Conservation (phyloP, 768 basidiomycete species). For the Suillus occidentalis region DNA sequence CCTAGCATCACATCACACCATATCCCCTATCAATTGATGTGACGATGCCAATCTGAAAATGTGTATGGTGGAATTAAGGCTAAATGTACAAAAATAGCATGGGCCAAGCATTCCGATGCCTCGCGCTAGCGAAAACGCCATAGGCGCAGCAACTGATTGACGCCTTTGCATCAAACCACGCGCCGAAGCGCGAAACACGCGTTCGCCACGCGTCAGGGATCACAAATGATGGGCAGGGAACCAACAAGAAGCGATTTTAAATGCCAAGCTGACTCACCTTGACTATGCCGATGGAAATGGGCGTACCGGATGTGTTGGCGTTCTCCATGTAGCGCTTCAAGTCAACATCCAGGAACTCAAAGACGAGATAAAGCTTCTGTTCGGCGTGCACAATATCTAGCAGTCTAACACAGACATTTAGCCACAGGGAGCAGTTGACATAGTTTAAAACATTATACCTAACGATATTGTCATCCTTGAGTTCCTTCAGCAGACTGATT, state of each 20-base stretch:
- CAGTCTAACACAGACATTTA: slow-evolving; percentile 50
- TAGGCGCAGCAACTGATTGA: slow-evolving; percentile 5
- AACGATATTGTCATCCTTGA: slow-evolving; percentile 96
- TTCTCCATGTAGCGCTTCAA: slow-evolving; percentile 96
- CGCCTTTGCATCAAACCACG: slow-evolving; percentile 14
- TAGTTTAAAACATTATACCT: slow-evolving; percentile 48
- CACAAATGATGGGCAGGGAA: slow-evolving; percentile 8
- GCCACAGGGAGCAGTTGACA: slow-evolving; percentile 12
- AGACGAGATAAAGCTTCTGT: slow-evolving; percentile 96
- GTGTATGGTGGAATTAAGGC: not conserved
- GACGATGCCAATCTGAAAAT: slow-evolving; percentile 14
- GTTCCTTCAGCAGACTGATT: slow-evolving; percentile 95
- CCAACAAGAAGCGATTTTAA: not conserved
- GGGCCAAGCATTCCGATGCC: not conserved
- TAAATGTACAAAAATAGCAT: not conserved
- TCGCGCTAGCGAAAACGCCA: not conserved
- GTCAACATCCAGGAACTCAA: slow-evolving; percentile 97
- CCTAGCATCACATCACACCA: not conserved
- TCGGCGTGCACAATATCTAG: slow-evolving; percentile 97
- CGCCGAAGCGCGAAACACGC: slow-evolving; percentile 16
- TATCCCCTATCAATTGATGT: slow-evolving; percentile 22
- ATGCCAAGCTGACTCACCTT: slow-evolving; percentile 58
- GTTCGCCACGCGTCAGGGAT: slow-evolving; percentile 30
- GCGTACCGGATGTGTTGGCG: slow-evolving; percentile 67
- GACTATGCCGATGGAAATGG: slow-evolving; percentile 70